Percentiles rank a stretch among this genome's conserved stretches.
Evolutionary conservation across 257 asterid species (phyloP).

Genomic region (Oldenlandia corymbosa): DNA sequence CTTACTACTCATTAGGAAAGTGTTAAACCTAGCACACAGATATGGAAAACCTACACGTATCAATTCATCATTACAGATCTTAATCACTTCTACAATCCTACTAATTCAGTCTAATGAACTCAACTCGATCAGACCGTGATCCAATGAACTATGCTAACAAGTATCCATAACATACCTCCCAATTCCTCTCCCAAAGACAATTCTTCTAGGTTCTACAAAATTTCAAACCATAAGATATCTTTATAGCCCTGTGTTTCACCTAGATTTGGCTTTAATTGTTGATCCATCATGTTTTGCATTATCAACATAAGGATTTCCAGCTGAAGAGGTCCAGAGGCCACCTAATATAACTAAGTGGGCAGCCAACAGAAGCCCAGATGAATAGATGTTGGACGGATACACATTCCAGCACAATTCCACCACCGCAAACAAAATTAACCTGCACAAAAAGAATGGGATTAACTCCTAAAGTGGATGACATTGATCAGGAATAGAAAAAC

Average conservation of each 20-base stretch:
- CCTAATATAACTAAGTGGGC: slow-evolving; percentile 52
- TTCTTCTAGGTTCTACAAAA: slow-evolving; percentile 7
- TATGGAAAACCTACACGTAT: too few species aligned
- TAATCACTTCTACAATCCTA: too few species aligned
- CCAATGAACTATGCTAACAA: too few species aligned
- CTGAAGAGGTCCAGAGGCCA: slow-evolving; percentile 61
- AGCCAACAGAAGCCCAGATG: slow-evolving; percentile 60
- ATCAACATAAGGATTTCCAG: slow-evolving; percentile 51
- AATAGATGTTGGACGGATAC: slow-evolving; percentile 65
- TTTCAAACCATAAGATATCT: not conserved
- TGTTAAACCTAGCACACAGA: too few species aligned
- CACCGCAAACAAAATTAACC: slow-evolving; percentile 47
- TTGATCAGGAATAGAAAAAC: not conserved
- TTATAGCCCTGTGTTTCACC: slow-evolving; percentile 16
- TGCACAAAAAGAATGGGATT: slow-evolving; percentile 33
- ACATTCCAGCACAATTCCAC: slow-evolving; percentile 88
- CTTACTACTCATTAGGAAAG: too few species aligned
- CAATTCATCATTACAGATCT: too few species aligned
- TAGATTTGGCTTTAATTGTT: slow-evolving; percentile 28
- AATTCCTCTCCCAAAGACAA: too few species aligned
- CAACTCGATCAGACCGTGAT: too few species aligned
- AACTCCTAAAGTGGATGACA: not conserved
- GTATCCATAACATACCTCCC: too few species aligned
- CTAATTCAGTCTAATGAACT: too few species aligned
- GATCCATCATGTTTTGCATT: slow-evolving; percentile 18